Conservation (phyloP, 2,329 filamentous ascomycete genomes). For the Didymella glomerata region DNA sequence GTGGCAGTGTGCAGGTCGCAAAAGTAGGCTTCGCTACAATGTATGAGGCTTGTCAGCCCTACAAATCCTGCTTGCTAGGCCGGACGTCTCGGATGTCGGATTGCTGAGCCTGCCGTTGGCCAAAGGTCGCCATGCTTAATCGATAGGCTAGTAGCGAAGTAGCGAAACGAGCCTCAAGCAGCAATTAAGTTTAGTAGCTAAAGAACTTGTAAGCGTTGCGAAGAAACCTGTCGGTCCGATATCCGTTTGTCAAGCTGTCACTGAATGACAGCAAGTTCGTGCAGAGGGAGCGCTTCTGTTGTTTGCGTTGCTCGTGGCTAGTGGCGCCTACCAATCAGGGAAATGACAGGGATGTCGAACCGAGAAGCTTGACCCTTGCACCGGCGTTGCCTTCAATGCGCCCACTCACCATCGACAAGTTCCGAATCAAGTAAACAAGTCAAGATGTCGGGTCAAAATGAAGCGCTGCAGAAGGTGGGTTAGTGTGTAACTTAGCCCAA, state of each 20-base stretch:
- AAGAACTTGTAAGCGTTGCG: neutral
- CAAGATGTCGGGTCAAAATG: constrained; percentile 90
- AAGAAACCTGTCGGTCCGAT: neutral
- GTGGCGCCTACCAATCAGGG: constrained; percentile 29
- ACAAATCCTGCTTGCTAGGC: constrained; percentile 22
- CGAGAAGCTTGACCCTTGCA: constrained; percentile 37
- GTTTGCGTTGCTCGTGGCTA: constrained; percentile 20
- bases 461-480: constrained; percentile 88
- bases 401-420: constrained; percentile 22
- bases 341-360: constrained; percentile 25
- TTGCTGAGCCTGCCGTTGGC: constrained; percentile 24
- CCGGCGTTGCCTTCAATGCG: constrained; percentile 19
- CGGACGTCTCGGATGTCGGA: constrained; percentile 30
- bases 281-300: constrained; percentile 2
- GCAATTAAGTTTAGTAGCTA: neutral
- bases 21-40: constrained; percentile 2
- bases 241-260: neutral
- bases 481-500: neutral
- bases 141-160: constrained; percentile 16
- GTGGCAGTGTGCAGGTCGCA: constrained; percentile 1
- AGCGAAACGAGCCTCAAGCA: constrained; percentile 1
- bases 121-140: constrained; percentile 22
- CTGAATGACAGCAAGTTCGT: neutral
- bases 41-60: constrained; percentile 8
- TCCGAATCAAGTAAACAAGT: constrained; percentile 20